Evolutionary conservation across 768 basidiomycete genomes (phyloP), one percentile per base, ranked within the genome.

Genomic region (Boletus sensibilis): DNA sequence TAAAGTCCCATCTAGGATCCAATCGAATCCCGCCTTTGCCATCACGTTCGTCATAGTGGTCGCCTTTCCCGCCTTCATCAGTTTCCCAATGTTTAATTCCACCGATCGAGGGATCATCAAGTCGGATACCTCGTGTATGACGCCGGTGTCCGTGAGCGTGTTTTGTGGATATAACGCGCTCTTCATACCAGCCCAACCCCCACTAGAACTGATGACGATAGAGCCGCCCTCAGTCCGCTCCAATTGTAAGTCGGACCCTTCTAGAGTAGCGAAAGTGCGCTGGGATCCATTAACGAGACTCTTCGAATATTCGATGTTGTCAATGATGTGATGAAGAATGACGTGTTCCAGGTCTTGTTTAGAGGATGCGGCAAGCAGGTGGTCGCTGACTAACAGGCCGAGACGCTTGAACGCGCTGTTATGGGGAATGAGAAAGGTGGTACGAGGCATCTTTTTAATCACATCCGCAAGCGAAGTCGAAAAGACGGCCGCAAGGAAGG

Each of bases 381-480:
- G 93, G 16, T 81, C 82, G 74, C 91, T 94, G 59, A 92, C 88
- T 42, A 99, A 82, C 51, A 79, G 65, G 6, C 97, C 97, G 7
- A 98, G 81, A 9, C 86, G 82, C 58, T 85, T 82, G 76, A 97
- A 99, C 0, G 94, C 97, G n/a, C 75, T 69, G 66, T 99, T 99
- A 43, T 82, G 85, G 10, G 97, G 97, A 34, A 97, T 85, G 39
- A 99, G 81, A 55, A 94, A 81, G 3, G 94, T 88, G 1, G 88
- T 87, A 9, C 82, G 83, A 5, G 90, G 87, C 23, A 81, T 81
- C 21, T 66, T 77, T 66, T 83, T 79, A 55, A 93, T 74, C 21
- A 74, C 78, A 33, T 90, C 85, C 10, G 92, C 90, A 46, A 98
- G 81, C 12, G 83, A 83, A 12, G 93, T 88, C 2, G 96, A 92